Evolutionary conservation across 768 basidiomycete genomes (phyloP), one percentile per base, ranked within the genome.

Genomic region (Ramaria sp.): DNA sequence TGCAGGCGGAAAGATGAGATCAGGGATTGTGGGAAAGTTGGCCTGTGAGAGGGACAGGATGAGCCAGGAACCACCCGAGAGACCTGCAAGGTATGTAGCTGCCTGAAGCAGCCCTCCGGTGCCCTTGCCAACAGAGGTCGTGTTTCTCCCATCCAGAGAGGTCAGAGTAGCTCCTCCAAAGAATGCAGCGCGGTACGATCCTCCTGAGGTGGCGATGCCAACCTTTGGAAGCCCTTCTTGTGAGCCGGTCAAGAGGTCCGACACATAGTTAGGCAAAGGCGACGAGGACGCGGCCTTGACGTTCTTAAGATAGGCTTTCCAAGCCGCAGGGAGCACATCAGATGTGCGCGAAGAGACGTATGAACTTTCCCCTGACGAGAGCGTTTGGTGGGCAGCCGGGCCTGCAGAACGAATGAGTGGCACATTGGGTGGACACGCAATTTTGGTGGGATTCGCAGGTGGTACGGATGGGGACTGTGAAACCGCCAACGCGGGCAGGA

Each of bases 171-270:
- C 82, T 2, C 76, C 81, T 39, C 75, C 76, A 52, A 75, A 77
- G 7, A 79, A 69, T 2, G 79, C 78, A 0, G 82, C 83, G 11
- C 82, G 68, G 49, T 78, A 75, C 0, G 80, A 76, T 4, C 83
- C 83, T 13, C 83, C 83, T 31, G 76, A 78, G 22, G 74, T 65
- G 0, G 81, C 80, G 52, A 82, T 76, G 0, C 73, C 78, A 7
- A 54, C 9, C 19, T 22, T 30, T 11, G 55, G 55, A 37, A 48
- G 37, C 9, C 41, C 43, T 9, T 19, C 7, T 13, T 33, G 9
- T 1, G 42, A 13, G 31, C 5, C 1, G 48, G 22, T 49, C 7
- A 49, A 24, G 22, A 37, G 1, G 1, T 15, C 12, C 7, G 22
- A 3, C 13, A 34, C 34, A 13, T 47, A 31, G 30, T 19, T 30